Base-by-base conservation (phyloP, 495 filamentous ascomycete genomes). In the Penicillium verhagenii region DNA sequence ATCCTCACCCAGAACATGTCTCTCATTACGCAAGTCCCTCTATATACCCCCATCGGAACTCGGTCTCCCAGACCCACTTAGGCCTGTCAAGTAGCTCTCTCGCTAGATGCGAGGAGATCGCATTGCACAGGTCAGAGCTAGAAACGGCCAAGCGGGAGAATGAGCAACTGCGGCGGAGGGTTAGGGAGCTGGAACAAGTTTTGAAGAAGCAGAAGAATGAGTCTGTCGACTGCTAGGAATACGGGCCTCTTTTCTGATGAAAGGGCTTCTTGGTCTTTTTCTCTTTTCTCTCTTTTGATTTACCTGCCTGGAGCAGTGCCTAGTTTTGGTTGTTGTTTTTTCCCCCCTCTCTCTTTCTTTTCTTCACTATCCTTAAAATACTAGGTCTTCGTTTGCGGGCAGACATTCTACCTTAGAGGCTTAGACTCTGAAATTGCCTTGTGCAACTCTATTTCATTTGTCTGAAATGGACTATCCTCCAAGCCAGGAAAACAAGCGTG, bases 91-190 rank as follows among this genome's bases (percentile, higher is more conserved):
- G 63, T 52, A 54, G 44, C 39, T 47, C 68, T 24, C 43, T 68
- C 37, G 44, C 59, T 20, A 51, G 88, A 4, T 88, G 87, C 64
- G 89, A 93, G 60, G 90, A 95, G 67, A 79, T 81, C 2, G 77
- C 82, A 0, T 78, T 82, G 47, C 86, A 89, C 52, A 80, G 84
- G 37, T 75, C 77, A 44, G 91, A 95, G 63, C 62, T 94, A 11
- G 91, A 96, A 43, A 70, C 71, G 6, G 81, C 87, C 33, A 91
- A 88, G 70, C 74, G 79, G 9, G 92, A 96, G 72, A 96, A 96
- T 62, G 91, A 95, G 51, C 66, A 75, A 33, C 74, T 96, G 40
- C 86, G 86, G 60, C 75, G 79, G 46, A 81, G 89, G 19, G 82
- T 96, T 20, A 79, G 85, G 45, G 90, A 92, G 55, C 71, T 95